A percentile compares a stretch with the other conserved stretches of the same genome.
Evolutionary conservation across 169 alveolate species (phyloP).

Genomic region (Miamiensis avidus): DNA sequence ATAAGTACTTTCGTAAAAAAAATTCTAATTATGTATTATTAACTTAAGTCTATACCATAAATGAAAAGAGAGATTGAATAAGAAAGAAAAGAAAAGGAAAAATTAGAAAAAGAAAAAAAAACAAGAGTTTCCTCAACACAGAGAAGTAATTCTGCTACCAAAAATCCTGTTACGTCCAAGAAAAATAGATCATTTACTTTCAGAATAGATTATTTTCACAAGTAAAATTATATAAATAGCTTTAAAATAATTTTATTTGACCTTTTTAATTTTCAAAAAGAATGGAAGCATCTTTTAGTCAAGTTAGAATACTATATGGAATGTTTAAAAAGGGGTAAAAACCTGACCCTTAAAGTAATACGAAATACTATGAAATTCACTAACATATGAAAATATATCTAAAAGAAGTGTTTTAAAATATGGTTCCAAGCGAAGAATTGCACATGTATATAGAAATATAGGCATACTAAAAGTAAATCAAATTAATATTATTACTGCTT

Average conservation of each 20-base stretch:
- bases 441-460: background rate
- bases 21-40: too few relatives aligned
- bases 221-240: background rate
- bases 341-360: background rate
- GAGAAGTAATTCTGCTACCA: background rate
- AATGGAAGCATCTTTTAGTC: background rate
- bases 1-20: too few relatives aligned
- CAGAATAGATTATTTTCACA: background rate
- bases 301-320: background rate
- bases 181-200: too few relatives aligned
- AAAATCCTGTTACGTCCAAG: background rate
- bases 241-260: too few relatives aligned
- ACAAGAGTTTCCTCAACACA: background rate
- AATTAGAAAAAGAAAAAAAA: background rate
- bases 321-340: background rate
- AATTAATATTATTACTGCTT: too few relatives aligned
- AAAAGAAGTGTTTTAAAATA: background rate
- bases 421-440: background rate
- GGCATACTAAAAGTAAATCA: background rate
- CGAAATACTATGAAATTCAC: background rate
- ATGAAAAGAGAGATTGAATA: background rate
- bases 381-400: too few relatives aligned
- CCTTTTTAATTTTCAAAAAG: background rate
- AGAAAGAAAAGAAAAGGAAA: background rate
- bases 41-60: background rate